A percentile compares a stretch with the other conserved stretches of the same genome.
phyloP scores from a whole-genome alignment of 768 basidiomycete species.

The Leccinellum luteum region DNA sequence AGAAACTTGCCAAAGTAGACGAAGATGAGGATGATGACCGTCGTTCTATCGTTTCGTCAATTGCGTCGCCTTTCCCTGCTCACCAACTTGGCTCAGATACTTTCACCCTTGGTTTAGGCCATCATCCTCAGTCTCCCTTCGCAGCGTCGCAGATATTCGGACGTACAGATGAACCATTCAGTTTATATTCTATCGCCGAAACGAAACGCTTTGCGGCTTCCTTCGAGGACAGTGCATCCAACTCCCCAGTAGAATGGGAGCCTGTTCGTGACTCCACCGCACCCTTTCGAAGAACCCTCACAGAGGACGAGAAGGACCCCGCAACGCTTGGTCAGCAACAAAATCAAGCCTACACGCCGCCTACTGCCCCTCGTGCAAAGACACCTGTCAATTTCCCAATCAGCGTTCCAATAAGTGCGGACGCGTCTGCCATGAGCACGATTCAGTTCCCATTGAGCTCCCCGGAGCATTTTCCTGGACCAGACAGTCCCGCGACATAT shows the following conservation, averaged over 20 bases:
- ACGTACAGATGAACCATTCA: constrained; percentile 73
- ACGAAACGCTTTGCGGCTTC: constrained; percentile 55
- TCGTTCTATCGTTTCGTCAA: constrained; percentile 74
- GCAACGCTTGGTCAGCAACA: constrained; percentile 41
- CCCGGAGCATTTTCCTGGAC: constrained; percentile 54
- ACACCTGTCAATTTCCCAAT: constrained; percentile 58
- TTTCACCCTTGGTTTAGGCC: constrained; percentile 35
- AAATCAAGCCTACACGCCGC: constrained; percentile 12
- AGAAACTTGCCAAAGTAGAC: constrained; percentile 83
- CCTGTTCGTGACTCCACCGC: constrained; percentile 54
- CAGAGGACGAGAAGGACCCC: constrained; percentile 73
- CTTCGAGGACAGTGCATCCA: constrained; percentile 53
- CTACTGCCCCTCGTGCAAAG: constrained; percentile 41
- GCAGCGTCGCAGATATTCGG: constrained; percentile 84
- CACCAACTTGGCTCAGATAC: constrained; percentile 65
- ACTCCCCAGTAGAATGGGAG: constrained; percentile 51
- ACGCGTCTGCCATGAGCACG: constrained; percentile 55
- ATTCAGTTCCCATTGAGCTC: constrained; percentile 82
- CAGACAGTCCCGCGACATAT: constrained; percentile 54
- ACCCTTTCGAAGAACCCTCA: constrained; percentile 72
- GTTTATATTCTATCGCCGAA: constrained; percentile 80
- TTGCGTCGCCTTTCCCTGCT: constrained; percentile 67
- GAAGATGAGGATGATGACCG: constrained; percentile 90
- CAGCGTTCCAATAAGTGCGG: constrained; percentile 48
- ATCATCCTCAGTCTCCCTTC: constrained; percentile 81